phyloP scores from a whole-genome alignment of 1,284 basidiomycete species.

The Inonotus hispidus region DNA sequence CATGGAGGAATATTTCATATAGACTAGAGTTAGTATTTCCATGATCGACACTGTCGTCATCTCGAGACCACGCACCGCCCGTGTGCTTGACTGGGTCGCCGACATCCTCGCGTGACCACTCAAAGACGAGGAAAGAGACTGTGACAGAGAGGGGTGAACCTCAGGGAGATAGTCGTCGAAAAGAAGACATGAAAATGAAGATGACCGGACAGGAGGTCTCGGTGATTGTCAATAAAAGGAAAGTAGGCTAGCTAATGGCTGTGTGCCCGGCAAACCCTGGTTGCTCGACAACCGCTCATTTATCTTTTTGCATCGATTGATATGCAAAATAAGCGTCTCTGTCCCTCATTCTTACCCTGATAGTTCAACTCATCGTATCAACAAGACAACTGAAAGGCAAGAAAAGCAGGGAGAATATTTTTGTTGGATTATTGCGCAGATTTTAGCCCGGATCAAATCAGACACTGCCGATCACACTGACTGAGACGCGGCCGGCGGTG shows the following conservation, averaged over 20 bases:
- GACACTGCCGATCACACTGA: not conserved
- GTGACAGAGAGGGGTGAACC: not conserved
- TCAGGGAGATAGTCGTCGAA: not conserved
- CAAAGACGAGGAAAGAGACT: not conserved
- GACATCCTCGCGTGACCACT: not conserved
- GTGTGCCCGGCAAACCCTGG: not conserved
- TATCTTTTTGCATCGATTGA: not conserved
- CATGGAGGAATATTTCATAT: not conserved
- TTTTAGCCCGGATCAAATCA: not conserved
- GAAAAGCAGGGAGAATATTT: not conserved
- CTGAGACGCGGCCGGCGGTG: not conserved
- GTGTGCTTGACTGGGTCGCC: not conserved
- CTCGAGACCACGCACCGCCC: not conserved
- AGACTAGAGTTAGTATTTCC: not conserved
- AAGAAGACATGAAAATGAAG: slow-evolving; percentile 1
- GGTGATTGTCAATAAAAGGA: not conserved
- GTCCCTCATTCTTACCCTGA: not conserved
- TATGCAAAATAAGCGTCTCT: not conserved
- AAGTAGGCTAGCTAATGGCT: not conserved
- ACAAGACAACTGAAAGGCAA: not conserved
- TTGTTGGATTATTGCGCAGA: not conserved
- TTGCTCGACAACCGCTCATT: not conserved
- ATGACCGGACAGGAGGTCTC: not conserved
- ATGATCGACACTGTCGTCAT: not conserved
- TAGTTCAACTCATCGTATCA: not conserved